Conservation (phyloP, 208 protist genomes). For the Herpetomonas tarakana region DNA sequence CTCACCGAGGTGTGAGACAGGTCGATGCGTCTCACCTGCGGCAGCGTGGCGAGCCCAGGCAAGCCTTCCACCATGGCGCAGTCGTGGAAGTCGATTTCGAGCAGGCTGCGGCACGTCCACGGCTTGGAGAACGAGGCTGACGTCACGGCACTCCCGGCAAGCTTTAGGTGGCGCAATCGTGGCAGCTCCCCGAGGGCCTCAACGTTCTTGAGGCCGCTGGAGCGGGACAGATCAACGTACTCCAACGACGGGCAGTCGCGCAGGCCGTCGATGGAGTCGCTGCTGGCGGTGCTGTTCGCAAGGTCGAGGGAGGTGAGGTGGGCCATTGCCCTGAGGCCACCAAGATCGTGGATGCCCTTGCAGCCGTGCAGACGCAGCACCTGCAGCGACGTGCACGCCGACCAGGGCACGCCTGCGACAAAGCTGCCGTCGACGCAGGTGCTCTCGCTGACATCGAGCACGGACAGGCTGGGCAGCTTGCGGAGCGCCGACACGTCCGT, state of each 20-base stretch:
- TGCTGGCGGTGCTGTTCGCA: conserved; percentile 1
- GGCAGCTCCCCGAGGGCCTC: not conserved
- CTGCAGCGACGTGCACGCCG: conserved; percentile 7
- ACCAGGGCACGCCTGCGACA: conserved; percentile 9
- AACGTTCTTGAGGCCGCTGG: conserved; percentile 10
- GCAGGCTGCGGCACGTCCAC: conserved; percentile 26
- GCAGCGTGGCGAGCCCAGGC: conserved; percentile 8
- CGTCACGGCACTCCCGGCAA: not conserved
- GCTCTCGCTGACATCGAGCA: not conserved
- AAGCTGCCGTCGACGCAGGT: conserved; percentile 8
- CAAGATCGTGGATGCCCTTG: not conserved
- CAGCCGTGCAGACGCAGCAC: conserved; percentile 11
- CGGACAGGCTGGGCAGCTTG: not conserved
- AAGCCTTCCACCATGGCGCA: conserved; percentile 12
- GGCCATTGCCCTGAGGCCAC: conserved; percentile 2
- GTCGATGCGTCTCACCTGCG: conserved; percentile 14
- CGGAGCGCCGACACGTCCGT: conserved; percentile 10
- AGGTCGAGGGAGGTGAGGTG: conserved; percentile 8
- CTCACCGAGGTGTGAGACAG: conserved; percentile 17
- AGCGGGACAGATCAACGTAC: conserved; percentile 14
- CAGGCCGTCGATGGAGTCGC: conserved; percentile 8
- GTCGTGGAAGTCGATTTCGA: conserved; percentile 15
- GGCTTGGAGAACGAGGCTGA: conserved; percentile 9
- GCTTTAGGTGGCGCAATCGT: not conserved
- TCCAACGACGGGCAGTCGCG: conserved; percentile 17